A percentile compares a stretch with the other conserved stretches of the same genome.
These are phyloP conservation scores for Phytophthora cactorum DNA, from an alignment of 352 stramenopile species.

Conservation along the genomic window DNA sequence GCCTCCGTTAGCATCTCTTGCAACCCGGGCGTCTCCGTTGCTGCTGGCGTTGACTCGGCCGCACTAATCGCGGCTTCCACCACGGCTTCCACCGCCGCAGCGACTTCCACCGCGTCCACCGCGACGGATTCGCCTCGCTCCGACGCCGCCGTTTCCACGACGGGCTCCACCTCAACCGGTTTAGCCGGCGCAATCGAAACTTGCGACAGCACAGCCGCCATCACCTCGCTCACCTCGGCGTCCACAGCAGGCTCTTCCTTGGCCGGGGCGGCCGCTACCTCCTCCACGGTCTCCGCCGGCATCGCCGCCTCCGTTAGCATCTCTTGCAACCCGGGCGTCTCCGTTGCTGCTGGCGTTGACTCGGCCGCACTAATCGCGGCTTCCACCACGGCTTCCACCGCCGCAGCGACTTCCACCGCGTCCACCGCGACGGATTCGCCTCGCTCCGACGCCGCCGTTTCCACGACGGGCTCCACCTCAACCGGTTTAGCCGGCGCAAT, in stretches of 20 bases:
- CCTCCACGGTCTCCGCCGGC: background rate
- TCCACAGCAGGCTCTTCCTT: background rate
- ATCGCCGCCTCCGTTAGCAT: no score
- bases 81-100: background rate
- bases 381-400: background rate
- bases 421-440: background rate
- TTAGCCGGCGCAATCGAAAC: background rate
- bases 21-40: no score
- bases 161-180: no score
- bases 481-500: background rate
- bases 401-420: background rate
- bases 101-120: no score
- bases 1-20: no score
- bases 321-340: no score
- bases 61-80: background rate
- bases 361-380: background rate
- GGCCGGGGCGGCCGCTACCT: background rate
- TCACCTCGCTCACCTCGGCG: background rate
- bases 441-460: background rate
- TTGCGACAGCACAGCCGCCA: slow-evolving; percentile 5
- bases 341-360: no score
- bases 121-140: no score
- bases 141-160: no score
- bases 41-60: no score
- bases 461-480: background rate